Conservation (phyloP, 2,329 filamentous ascomycete species). For the Chrysosporium keratinophilum region DNA sequence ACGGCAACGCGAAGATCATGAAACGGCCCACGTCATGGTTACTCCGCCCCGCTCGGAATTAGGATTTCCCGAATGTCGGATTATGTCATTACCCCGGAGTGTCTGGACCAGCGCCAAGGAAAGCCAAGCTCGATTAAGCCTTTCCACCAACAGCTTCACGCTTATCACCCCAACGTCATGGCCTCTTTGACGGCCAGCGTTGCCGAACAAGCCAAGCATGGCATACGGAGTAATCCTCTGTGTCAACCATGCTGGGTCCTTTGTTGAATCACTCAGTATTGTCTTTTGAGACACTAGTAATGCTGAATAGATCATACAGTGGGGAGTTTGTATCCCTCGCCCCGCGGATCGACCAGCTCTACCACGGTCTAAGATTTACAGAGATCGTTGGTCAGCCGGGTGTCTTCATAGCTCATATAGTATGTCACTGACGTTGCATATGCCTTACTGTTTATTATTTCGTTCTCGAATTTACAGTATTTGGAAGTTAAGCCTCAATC, state of each 20-base stretch:
- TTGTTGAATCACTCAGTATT: too few relatives aligned
- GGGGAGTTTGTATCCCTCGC: too few relatives aligned
- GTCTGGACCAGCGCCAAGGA: not conserved
- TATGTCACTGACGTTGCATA: conserved; percentile 42
- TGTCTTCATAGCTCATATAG: conserved; percentile 26
- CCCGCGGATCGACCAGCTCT: too few relatives aligned
- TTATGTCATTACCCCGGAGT: not conserved
- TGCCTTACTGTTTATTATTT: conserved; percentile 38
- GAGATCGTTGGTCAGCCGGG: conserved; percentile 26
- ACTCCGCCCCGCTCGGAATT: not conserved
- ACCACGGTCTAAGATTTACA: conserved; percentile 15
- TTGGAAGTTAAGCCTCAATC: conserved; percentile 41
- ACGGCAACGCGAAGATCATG: conserved; percentile 1
- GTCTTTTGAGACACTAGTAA: too few relatives aligned
- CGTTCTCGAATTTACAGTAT: conserved; percentile 40
- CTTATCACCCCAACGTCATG: too few relatives aligned
- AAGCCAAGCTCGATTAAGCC: conserved; percentile 3
- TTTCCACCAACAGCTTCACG: not conserved
- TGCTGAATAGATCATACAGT: too few relatives aligned
- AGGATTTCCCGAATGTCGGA: not conserved
- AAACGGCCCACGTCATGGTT: not conserved
- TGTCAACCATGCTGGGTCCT: not conserved
- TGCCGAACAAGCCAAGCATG: conserved; percentile 10
- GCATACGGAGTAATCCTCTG: not conserved
- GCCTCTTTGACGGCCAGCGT: too few relatives aligned